These are phyloP conservation scores for Pochonia chlamydosporia DNA, from an alignment of 2,329 filamentous ascomycete genomes.

Conservation along the genomic window DNA sequence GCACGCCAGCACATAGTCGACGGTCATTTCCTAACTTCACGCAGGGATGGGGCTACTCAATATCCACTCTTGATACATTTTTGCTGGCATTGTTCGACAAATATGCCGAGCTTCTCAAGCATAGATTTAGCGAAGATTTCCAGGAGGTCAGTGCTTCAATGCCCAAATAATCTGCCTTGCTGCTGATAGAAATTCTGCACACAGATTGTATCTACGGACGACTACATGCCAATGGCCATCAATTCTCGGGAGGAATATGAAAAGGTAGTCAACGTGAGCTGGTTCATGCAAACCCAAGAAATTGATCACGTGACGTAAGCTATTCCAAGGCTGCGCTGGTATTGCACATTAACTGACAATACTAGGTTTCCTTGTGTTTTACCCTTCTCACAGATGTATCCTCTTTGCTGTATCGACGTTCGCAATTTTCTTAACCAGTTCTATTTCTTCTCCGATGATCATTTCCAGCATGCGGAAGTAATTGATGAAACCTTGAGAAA, in stretches of 20 bases:
- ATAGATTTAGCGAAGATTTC: constrained; percentile 90
- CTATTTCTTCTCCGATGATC: constrained; percentile 94
- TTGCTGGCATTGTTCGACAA: constrained; percentile 87
- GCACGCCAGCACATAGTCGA: constrained; percentile 50
- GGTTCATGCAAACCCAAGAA: constrained; percentile 82
- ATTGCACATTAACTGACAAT: neutral
- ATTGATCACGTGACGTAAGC: constrained; percentile 68
- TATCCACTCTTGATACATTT: constrained; percentile 74
- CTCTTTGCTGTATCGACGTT: constrained; percentile 95
- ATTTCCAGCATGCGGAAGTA: constrained; percentile 83
- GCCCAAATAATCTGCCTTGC: neutral
- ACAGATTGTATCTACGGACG: constrained; percentile 77
- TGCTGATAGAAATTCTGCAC: too few relatives aligned
- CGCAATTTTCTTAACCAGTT: constrained; percentile 97
- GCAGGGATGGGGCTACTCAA: constrained; percentile 84
- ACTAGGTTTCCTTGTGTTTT: constrained; percentile 84
- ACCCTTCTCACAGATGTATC: constrained; percentile 98
- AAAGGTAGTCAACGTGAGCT: constrained; percentile 92
- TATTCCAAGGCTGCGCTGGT: neutral
- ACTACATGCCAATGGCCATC: constrained; percentile 99
- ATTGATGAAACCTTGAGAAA: constrained; percentile 88
- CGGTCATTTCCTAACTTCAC: constrained; percentile 68
- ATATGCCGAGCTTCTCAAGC: constrained; percentile 87
- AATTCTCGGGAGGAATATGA: constrained; percentile 86
- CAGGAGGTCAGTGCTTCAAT: constrained; percentile 60